Evolutionary conservation across 306 rosid genomes (phyloP).

Genomic region (Quercus parvula): DNA sequence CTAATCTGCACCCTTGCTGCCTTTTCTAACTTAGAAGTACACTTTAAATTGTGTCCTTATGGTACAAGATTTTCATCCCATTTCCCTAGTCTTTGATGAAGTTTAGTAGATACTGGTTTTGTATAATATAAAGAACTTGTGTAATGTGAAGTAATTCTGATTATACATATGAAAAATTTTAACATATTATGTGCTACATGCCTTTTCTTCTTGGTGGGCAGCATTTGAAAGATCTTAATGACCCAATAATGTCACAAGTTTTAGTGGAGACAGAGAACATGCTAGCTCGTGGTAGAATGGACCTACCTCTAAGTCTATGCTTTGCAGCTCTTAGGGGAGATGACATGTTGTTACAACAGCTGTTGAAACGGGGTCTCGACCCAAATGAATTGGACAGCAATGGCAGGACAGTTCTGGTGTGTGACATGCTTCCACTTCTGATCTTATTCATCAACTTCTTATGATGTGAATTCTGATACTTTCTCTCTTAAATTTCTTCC

Average conservation of each 20-base stretch:
- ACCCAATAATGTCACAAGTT: slow-evolving; percentile 83
- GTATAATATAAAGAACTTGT: neutral
- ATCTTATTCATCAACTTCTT: neutral
- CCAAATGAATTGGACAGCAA: slow-evolving; percentile 76
- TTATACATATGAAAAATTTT: neutral
- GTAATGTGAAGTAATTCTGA: neutral
- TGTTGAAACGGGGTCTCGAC: slow-evolving; percentile 69
- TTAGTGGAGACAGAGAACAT: slow-evolving; percentile 77
- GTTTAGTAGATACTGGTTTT: neutral
- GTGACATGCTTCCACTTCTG: slow-evolving; percentile 14
- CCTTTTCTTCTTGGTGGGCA: slow-evolving; percentile 32
- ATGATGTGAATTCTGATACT: neutral
- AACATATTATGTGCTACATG: neutral
- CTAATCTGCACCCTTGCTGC: neutral
- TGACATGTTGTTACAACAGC: slow-evolving; percentile 63
- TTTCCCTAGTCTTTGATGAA: neutral
- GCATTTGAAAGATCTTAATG: slow-evolving; percentile 66
- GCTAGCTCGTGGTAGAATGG: slow-evolving; percentile 84
- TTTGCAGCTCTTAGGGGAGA: slow-evolving; percentile 83
- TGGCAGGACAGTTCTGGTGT: slow-evolving; percentile 82
- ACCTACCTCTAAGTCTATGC: slow-evolving; percentile 78
- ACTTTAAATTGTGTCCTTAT: neutral
- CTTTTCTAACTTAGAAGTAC: neutral
- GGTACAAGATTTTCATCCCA: no score
- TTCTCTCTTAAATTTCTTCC: neutral